Percentiles rank a stretch among this genome's conserved stretches.
These are phyloP conservation scores for Eimeria acervulina DNA, from an alignment of 169 alveolate genomes.

Conservation along the genomic window DNA sequence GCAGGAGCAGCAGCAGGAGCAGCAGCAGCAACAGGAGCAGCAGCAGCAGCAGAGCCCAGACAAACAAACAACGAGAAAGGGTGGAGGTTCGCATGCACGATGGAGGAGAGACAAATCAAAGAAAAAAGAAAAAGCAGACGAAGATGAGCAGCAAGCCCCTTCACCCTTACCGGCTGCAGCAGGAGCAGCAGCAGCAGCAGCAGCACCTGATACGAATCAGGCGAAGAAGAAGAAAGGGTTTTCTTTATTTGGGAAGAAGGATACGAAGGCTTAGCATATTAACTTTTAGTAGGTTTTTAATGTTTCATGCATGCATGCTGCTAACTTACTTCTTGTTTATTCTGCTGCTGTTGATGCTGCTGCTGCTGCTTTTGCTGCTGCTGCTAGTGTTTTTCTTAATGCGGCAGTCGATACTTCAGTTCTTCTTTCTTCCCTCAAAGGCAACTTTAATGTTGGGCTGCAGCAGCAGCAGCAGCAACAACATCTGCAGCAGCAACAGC, in stretches of 20 bases:
- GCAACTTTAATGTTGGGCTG: too few relatives aligned
- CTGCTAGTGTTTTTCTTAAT: not conserved
- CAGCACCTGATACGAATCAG: not conserved
- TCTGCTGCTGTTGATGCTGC: too few relatives aligned
- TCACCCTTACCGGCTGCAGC: not conserved
- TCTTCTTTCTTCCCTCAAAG: too few relatives aligned
- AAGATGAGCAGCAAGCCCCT: not conserved
- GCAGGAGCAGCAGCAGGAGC: not conserved
- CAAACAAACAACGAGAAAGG: not conserved
- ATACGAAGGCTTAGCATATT: not conserved
- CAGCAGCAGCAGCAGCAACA: too few relatives aligned
- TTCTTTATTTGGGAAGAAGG: not conserved
- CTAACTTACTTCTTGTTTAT: too few relatives aligned
- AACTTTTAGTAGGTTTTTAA: not conserved
- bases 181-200: constrained; percentile 7
- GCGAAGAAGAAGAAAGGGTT: not conserved
- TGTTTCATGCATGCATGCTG: too few relatives aligned
- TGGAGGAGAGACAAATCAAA: constrained; percentile 2
- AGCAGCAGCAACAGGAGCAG: constrained; percentile 24
- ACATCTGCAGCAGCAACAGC: too few relatives aligned
- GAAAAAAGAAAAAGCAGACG: not conserved
- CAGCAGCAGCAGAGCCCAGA: not conserved
- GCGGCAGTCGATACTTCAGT: too few relatives aligned
- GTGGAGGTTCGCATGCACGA: not conserved
- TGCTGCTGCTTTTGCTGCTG: too few relatives aligned